A percentile compares a stretch with the other conserved stretches of the same genome.
Conservation (phyloP, 179 eudicot genomes). For the Beta corolliflora region DNA sequence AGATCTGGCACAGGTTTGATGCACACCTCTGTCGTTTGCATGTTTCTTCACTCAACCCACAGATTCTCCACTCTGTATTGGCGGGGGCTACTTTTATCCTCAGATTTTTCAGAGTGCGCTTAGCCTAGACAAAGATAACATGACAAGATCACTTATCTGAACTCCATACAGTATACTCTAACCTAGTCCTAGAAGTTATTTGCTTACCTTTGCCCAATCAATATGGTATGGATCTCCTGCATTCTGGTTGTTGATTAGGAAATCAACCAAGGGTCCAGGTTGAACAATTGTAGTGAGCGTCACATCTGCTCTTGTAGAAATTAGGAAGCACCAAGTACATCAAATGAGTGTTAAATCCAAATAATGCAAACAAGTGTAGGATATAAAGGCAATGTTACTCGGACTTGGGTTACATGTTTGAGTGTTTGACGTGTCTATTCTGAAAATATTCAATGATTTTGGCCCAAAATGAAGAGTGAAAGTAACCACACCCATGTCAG, state of each 20-base stretch:
- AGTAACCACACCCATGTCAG: no score
- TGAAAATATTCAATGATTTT: no score
- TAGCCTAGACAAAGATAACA: slow-evolving; percentile 3
- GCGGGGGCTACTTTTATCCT: slow-evolving; percentile 13
- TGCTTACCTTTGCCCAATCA: slow-evolving; percentile 14
- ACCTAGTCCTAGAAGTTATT: no score
- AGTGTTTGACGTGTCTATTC: no score
- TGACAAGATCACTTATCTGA: no score
- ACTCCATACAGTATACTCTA: no score
- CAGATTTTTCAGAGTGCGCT: slow-evolving; percentile 11
- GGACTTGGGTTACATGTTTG: no score
- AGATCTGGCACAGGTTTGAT: background rate
- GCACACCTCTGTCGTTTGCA: slow-evolving; percentile 14
- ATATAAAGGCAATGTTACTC: no score
- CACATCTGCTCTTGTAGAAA: background rate
- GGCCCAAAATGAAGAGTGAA: no score
- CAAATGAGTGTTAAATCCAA: background rate
- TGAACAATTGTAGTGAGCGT: slow-evolving; percentile 7
- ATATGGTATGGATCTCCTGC: background rate
- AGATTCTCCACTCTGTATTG: slow-evolving; percentile 13
- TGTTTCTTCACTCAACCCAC: slow-evolving; percentile 16
- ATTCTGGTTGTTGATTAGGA: slow-evolving; percentile 4
- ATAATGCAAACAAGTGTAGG: no score
- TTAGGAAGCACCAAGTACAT: background rate
- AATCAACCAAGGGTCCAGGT: slow-evolving; percentile 13